Conservation (phyloP, 345 rosid species). For the Luvunga scandens region DNA sequence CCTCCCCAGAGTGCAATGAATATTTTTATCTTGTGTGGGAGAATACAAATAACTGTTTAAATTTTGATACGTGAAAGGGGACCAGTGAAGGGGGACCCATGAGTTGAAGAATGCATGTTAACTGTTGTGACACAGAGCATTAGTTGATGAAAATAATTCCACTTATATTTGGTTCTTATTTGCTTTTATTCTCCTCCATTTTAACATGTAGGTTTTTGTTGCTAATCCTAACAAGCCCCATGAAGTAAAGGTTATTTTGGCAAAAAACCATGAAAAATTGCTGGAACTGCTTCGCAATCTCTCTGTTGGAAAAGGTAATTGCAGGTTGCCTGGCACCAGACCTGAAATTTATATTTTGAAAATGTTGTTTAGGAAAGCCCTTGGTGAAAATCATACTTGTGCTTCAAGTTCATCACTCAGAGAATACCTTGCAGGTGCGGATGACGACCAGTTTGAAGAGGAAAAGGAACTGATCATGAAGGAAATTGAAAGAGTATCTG, state of each 20-base stretch:
- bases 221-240: conserved; percentile 97
- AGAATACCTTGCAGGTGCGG: conserved; percentile 45
- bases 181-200: not conserved
- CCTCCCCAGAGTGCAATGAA: not conserved
- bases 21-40: not conserved
- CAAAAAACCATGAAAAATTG: conserved; percentile 76
- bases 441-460: conserved; percentile 92
- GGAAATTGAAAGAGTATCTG: conserved; percentile 66
- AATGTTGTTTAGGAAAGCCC: not conserved
- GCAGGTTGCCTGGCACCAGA: not conserved
- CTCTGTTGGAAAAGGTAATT: conserved; percentile 74
- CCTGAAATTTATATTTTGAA: not conserved
- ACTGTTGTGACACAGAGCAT: not conserved
- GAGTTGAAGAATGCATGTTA: conserved; percentile 1
- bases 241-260: conserved; percentile 78
- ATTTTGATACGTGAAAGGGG: not conserved
- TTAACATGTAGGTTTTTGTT: conserved; percentile 67
- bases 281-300: conserved; percentile 65
- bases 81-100: not conserved
- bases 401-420: not conserved
- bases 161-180: not conserved
- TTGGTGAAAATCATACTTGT: not conserved
- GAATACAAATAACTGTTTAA: not conserved
- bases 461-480: conserved; percentile 89
- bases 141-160: not conserved